A percentile compares a stretch with the other conserved stretches of the same genome.
Conservation (phyloP, 2,329 filamentous ascomycete genomes). For the Purpureocillium takamizusanense region DNA sequence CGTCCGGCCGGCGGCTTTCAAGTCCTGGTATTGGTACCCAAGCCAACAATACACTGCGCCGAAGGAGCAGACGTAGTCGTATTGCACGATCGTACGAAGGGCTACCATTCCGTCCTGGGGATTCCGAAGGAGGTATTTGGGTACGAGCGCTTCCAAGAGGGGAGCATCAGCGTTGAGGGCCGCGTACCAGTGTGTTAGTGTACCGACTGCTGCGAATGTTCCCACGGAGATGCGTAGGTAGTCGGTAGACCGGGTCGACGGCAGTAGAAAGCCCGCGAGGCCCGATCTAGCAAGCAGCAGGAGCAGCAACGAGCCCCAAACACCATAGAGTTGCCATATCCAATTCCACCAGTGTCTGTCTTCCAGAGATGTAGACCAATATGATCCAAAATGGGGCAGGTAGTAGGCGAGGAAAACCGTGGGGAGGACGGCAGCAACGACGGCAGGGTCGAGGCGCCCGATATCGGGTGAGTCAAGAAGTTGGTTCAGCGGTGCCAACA, state of each 20-base stretch:
- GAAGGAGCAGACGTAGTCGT: conserved; percentile 15
- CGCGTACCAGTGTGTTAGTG: too few relatives aligned
- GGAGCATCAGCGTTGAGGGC: too few relatives aligned
- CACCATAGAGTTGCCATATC: conserved; percentile 19
- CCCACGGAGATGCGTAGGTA: too few relatives aligned
- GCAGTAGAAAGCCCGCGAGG: too few relatives aligned
- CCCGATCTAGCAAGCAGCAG: conserved; percentile 3
- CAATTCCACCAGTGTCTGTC: conserved; percentile 19
- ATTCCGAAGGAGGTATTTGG: conserved; percentile 9
- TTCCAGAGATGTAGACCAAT: conserved; percentile 12
- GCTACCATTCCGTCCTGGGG: conserved; percentile 8
- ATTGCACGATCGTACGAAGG: conserved; percentile 15
- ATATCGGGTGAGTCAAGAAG: conserved; percentile 1
- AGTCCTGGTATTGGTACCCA: conserved; percentile 11
- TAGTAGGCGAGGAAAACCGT: conserved; percentile 11
- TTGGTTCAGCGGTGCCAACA: too few relatives aligned
- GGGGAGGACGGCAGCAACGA: conserved; percentile 10
- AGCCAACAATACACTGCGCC: conserved; percentile 13
- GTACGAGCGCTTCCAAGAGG: too few relatives aligned
- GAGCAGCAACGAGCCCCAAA: conserved; percentile 13
- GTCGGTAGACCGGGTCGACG: too few relatives aligned
- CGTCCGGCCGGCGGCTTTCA: conserved; percentile 10
- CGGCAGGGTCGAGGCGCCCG: conserved; percentile 3
- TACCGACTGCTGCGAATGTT: too few relatives aligned
- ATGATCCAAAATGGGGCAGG: conserved; percentile 9